Percentiles rank a stretch among this genome's conserved stretches.
phyloP scores from a whole-genome alignment of 208 protist genomes.

The Leishmania arabica region DNA sequence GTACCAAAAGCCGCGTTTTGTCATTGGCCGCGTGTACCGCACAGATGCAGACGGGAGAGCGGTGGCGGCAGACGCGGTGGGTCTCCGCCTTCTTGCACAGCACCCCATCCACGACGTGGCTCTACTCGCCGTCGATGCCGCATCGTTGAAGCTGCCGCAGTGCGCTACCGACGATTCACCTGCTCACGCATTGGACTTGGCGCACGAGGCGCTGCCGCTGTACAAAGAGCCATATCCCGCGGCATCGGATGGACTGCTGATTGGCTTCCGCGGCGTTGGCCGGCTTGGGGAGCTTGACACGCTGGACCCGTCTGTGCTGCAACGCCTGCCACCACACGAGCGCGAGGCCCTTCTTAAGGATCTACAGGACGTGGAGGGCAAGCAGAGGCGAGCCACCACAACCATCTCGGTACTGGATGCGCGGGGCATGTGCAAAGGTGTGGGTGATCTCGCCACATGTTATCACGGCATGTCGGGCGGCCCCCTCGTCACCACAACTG shows the following conservation, averaged over 20 bases:
- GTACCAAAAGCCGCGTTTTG: conserved; percentile 74
- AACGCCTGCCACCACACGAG: conserved; percentile 44
- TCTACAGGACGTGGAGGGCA: conserved; percentile 62
- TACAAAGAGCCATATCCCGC: conserved; percentile 9
- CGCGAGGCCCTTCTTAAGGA: conserved; percentile 55
- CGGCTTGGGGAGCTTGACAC: conserved; percentile 75
- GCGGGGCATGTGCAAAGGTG: conserved; percentile 56
- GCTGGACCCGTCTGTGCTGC: conserved; percentile 67
- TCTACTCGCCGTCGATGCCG: conserved; percentile 33
- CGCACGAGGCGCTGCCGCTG: conserved; percentile 13
- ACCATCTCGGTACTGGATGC: conserved; percentile 47
- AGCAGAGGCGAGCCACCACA: conserved; percentile 38
- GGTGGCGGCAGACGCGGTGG: conserved; percentile 22
- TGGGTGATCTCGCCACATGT: conserved; percentile 37
- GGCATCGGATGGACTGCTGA: conserved; percentile 18
- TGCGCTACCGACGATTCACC: not conserved
- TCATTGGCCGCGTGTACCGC: conserved; percentile 54
- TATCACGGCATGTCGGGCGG: conserved; percentile 86
- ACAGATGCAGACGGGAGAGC: conserved; percentile 28
- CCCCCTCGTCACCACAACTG: conserved; percentile 41
- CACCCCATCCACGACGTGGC: conserved; percentile 71
- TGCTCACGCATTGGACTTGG: not conserved
- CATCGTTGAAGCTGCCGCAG: not conserved
- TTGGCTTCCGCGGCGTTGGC: conserved; percentile 65
- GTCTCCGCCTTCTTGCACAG: conserved; percentile 44